A percentile compares a stretch with the other conserved stretches of the same genome.
phyloP scores from a whole-genome alignment of 1,284 basidiomycete genomes.

The Austroboletus sp. region DNA sequence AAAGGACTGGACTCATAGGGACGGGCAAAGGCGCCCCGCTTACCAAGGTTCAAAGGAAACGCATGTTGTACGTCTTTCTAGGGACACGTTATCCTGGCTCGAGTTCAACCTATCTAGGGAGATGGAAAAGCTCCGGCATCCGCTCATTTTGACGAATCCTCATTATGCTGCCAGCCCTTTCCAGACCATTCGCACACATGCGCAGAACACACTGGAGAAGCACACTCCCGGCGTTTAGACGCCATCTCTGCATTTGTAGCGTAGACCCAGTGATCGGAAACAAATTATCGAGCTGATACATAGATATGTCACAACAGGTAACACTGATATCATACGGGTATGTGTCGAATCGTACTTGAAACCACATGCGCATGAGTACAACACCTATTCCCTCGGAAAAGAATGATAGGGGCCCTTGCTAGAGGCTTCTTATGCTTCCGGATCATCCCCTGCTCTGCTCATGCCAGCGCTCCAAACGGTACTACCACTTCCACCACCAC shows the following conservation, averaged over 20 bases:
- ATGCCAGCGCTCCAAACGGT: conserved; percentile 81
- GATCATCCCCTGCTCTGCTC: conserved; percentile 52
- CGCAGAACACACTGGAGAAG: conserved; percentile 67
- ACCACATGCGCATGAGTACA: conserved; percentile 17
- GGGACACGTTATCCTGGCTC: conserved; percentile 6
- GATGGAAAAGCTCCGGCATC: conserved; percentile 62
- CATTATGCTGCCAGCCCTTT: conserved; percentile 68
- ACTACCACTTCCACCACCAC: conserved; percentile 60
- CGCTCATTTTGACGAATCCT: conserved; percentile 62
- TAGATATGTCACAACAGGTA: conserved; percentile 14
- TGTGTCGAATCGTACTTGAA: conserved; percentile 21
- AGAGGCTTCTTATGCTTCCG: conserved; percentile 19
- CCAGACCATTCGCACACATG: conserved; percentile 71
- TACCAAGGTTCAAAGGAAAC: conserved; percentile 59
- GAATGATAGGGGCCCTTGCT: conserved; percentile 1
- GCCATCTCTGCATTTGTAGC: background rate
- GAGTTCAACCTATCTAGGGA: conserved; percentile 40
- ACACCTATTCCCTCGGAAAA: conserved; percentile 5
- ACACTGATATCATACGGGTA: conserved; percentile 21
- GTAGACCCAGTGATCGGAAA: conserved; percentile 2
- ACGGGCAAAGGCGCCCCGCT: conserved; percentile 59
- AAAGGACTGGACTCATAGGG: conserved; percentile 55
- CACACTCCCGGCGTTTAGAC: conserved; percentile 26
- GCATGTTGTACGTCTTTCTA: conserved; percentile 55
- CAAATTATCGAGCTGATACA: conserved; percentile 23